A percentile compares a stretch with the other conserved stretches of the same genome.
Evolutionary conservation across 768 basidiomycete species (phyloP).

Genomic region (Porphyrellus cyaneotinctus): DNA sequence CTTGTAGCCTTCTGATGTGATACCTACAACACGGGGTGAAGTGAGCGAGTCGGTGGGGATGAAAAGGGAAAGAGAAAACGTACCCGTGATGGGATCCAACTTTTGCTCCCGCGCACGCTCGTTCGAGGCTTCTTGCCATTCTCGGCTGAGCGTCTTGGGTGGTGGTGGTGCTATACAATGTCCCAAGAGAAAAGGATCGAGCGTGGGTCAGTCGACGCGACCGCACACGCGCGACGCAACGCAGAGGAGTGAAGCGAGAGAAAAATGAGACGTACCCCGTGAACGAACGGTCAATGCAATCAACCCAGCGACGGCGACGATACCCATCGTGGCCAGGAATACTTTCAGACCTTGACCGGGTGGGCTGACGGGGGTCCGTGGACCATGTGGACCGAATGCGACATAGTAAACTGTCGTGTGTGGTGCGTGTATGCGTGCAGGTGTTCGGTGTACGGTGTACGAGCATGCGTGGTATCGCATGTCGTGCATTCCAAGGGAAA

Average conservation of each 20-base stretch:
- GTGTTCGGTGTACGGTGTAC: no score
- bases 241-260: no score
- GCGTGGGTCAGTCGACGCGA: no score
- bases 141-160: slow-evolving; percentile 77
- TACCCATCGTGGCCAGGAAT: slow-evolving; percentile 49
- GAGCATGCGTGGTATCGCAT: no score
- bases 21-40: slow-evolving; percentile 49
- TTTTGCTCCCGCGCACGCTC: slow-evolving; percentile 80
- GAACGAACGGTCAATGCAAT: slow-evolving; percentile 49
- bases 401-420: slow-evolving; percentile 82
- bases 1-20: slow-evolving; percentile 80
- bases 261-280: slow-evolving; percentile 53
- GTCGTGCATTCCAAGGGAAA: no score
- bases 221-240: no score
- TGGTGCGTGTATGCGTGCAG: background rate
- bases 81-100: slow-evolving; percentile 85
- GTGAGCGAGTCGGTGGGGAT: background rate
- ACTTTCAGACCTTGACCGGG: slow-evolving; percentile 75
- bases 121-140: slow-evolving; percentile 94
- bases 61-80: slow-evolving; percentile 19
- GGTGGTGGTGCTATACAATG: slow-evolving; percentile 62
- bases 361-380: slow-evolving; percentile 70
- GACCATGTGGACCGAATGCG: slow-evolving; percentile 95
- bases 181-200: no score
- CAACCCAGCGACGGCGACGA: slow-evolving; percentile 55